Base-by-base conservation (phyloP, 169 alveolate genomes). In the Plasmodium berghei region DNA sequence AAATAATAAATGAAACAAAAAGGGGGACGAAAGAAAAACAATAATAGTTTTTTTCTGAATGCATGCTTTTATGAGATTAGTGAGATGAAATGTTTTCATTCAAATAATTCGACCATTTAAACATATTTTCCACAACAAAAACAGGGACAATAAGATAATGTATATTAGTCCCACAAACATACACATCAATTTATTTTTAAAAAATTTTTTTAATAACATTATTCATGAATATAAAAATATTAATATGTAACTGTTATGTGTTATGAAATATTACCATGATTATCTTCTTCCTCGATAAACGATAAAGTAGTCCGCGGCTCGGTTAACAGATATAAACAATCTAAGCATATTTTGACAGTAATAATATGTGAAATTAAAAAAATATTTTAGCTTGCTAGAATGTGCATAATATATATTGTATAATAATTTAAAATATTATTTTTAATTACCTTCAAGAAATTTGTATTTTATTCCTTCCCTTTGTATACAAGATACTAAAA, bases 401-500 rank as follows among this genome's bases (percentile, higher is more conserved):
- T 20, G 20, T 18, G 26, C n/a, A 20, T 18, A 18, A 20, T 59
- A 18, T 10, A 18, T 8, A 22, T 20, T 18, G 5, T 59, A 22
- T 20, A 5, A 18, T 22, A 0, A 58, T 59, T 24, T 18, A 6
- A 16, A 59, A 59, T 16, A 59, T 75, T 63, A 63, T 46, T 77
- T 77, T 61, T 16, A 49, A 77, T 22, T 42, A 77, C 89, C 89
- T 77, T 77, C 89, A 12, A 77, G 75, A 45, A 77, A 77, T 77
- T 77, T 77, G 54, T 77, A 77, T 45, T 77, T 77, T 24, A 77
- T 77, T 56, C 89, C 89, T 77, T 77, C 89, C 40, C 89, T 77
- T 22, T 64, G 48, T 77, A 77, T 77, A 48, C 89, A 77, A 20
- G 77, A 77, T 52, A 77, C 89, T 77, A 58, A 77, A 52, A 55